Percentiles rank a stretch among this genome's conserved stretches.
Evolutionary conservation across 225 moss, liverwort and hornwort species (phyloP).

Genomic region (Thuidium tamariscinum): DNA sequence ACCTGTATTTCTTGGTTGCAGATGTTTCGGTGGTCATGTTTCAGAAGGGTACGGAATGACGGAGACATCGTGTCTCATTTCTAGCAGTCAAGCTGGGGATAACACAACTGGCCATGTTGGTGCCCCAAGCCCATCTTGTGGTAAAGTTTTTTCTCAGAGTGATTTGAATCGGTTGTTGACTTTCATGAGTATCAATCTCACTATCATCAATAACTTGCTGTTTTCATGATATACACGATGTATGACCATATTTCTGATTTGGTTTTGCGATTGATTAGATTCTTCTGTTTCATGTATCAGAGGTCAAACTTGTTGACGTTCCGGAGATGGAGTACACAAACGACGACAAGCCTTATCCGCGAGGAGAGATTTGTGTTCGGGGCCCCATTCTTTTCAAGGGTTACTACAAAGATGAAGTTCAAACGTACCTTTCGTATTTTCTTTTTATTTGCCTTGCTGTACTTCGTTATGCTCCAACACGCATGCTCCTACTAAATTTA

Average conservation of each 20-base stretch:
- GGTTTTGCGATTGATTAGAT: background rate
- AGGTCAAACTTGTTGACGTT: conserved; percentile 84
- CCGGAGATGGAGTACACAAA: conserved; percentile 93
- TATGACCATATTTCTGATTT: background rate
- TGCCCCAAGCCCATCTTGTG: conserved; percentile 64
- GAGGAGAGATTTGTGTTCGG: conserved; percentile 90
- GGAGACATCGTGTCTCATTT: conserved; percentile 72
- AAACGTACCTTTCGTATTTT: conserved; percentile 34
- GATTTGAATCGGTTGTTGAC: background rate
- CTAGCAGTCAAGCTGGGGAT: conserved; percentile 45
- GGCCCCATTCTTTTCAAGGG: conserved; percentile 85
- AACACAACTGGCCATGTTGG: conserved; percentile 81
- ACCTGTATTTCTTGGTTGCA: conserved; percentile 14
- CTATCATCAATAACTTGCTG: background rate
- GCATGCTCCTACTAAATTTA: background rate
- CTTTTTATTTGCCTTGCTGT: background rate
- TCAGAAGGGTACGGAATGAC: conserved; percentile 98
- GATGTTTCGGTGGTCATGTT: conserved; percentile 87
- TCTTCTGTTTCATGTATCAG: conserved; percentile 11
- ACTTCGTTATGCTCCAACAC: background rate
- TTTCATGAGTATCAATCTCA: background rate
- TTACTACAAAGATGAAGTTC: conserved; percentile 93
- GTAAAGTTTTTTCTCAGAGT: conserved; percentile 8
- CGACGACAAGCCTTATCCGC: conserved; percentile 73
- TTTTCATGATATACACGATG: background rate